Conservation (phyloP, 225 moss, liverwort and hornwort genomes). For the Rhytidiadelphus loreus region DNA sequence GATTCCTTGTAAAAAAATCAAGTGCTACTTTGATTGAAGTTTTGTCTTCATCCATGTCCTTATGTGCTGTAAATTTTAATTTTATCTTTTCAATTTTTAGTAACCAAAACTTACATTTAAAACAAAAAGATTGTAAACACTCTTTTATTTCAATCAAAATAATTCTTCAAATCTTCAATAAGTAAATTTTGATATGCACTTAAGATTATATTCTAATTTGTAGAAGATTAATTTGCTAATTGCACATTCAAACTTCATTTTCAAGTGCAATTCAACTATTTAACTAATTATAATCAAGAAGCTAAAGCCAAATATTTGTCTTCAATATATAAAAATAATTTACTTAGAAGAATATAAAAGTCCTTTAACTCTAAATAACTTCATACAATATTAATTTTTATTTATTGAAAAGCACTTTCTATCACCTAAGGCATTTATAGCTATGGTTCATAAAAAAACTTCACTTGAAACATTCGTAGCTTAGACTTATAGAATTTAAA, state of each 20-base stretch:
- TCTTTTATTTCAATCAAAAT: not conserved
- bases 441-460: no score
- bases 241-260: not conserved
- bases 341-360: not conserved
- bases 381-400: rapidly evolving
- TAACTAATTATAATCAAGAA: not conserved
- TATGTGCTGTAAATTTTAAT: not conserved
- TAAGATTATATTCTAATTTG: not conserved
- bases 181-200: not conserved
- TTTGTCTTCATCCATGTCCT: not conserved
- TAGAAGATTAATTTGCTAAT: not conserved
- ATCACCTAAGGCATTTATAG: not conserved
- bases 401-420: not conserved
- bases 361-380: not conserved
- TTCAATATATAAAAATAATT: not conserved
- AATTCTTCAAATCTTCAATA: not conserved
- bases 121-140: no score
- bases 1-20: rapidly evolving
- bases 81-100: no score
- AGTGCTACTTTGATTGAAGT: not conserved
- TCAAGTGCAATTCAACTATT: no score
- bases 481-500: rapidly evolving
- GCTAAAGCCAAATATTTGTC: rapidly evolving
- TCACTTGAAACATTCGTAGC: not conserved
- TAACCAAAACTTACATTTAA: not conserved